Evolutionary conservation across 495 filamentous ascomycete species (phyloP), one percentile per base, ranked within the genome.

Genomic region (Margaritispora aquatica): DNA sequence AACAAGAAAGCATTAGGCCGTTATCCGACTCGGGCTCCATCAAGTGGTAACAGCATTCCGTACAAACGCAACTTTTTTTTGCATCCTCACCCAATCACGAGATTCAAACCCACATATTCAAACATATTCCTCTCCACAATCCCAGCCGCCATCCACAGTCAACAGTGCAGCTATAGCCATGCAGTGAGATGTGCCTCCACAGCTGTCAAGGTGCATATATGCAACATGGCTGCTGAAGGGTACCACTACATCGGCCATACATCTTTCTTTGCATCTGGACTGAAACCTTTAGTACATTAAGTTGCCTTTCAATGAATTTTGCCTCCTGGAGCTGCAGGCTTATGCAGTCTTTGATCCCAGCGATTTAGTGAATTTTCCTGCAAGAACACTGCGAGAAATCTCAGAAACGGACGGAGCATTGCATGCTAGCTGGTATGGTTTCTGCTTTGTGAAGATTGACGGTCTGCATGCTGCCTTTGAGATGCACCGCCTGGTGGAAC

Each of bases 91-190:
- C 29, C 29, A 34, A 34, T 34, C 29, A 13, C 29, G 13, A 34
- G 13, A 34, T 13, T 34, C 29, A 13, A 34, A 13, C 13, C 29
- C 13, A 34, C 29, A 34, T 34, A 34, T 34, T 13, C 13, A 13
- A 34, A 5, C 29, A n/a, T n/a, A n/a, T n/a, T 13, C 29, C 29
- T 44, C 19, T 44, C 15, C 38, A 3, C 38, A 8, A 44, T 15
- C 7, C 10, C 38, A 51, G 51, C 21, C 34, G 52, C 52, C 47
- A 27, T 46, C 48, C 61, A 44, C 49, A 38, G 36, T 57, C 31
- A 57, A 52, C 57, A 57, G 57, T 38, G 49, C 36, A 51, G 57
- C 59, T 61, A 54, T 29, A 61, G 20, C 49, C 23, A 20, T 24
- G 41, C 34, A 38, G 19, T 56, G 34, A 15, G n/a, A 29, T 20